A percentile compares a stretch with the other conserved stretches of the same genome.
Conservation (phyloP, 2,329 filamentous ascomycete species). For the Fusarium brachygibbosum region DNA sequence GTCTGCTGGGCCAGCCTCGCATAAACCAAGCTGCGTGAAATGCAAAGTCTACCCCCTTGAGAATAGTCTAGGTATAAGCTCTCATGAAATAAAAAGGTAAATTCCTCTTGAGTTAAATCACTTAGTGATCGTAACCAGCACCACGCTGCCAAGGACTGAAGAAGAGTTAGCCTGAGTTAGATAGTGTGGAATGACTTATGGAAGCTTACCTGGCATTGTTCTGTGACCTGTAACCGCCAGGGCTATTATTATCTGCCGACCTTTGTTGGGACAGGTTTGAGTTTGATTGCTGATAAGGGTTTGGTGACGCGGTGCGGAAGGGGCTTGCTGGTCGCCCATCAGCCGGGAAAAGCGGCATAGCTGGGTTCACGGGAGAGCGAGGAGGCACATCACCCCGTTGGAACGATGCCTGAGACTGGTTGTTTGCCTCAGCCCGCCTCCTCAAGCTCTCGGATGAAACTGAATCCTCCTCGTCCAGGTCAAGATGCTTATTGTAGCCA, state of each 20-base stretch:
- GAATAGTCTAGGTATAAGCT: slow-evolving; percentile 33
- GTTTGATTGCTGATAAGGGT: slow-evolving; percentile 52
- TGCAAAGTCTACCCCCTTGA: slow-evolving; percentile 27
- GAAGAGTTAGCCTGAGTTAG: slow-evolving; percentile 33
- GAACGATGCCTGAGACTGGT: slow-evolving; percentile 53
- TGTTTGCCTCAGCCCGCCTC: slow-evolving; percentile 52
- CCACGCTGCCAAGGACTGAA: slow-evolving; percentile 61
- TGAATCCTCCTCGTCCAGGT: slow-evolving; percentile 60
- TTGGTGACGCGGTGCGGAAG: slow-evolving; percentile 54
- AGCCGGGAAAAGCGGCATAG: slow-evolving; percentile 60
- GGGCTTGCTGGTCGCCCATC: slow-evolving; percentile 54
- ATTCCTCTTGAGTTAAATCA: slow-evolving; percentile 32
- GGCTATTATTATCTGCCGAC: slow-evolving; percentile 52
- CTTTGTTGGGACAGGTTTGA: slow-evolving; percentile 53
- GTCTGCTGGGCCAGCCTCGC: slow-evolving; percentile 16
- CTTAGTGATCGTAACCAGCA: slow-evolving; percentile 59
- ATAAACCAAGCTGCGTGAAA: slow-evolving; percentile 29
- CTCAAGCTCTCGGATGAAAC: slow-evolving; percentile 57
- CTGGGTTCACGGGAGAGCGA: slow-evolving; percentile 58
- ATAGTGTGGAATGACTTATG: background rate
- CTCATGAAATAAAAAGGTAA: slow-evolving; percentile 35
- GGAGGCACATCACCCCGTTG: slow-evolving; percentile 49
- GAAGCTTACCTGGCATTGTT: slow-evolving; percentile 57
- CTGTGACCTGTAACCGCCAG: slow-evolving; percentile 54
- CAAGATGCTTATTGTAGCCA: slow-evolving; percentile 60